phyloP scores from a whole-genome alignment of 2,329 filamentous ascomycete species.

The Achaetomium macrosporum region DNA sequence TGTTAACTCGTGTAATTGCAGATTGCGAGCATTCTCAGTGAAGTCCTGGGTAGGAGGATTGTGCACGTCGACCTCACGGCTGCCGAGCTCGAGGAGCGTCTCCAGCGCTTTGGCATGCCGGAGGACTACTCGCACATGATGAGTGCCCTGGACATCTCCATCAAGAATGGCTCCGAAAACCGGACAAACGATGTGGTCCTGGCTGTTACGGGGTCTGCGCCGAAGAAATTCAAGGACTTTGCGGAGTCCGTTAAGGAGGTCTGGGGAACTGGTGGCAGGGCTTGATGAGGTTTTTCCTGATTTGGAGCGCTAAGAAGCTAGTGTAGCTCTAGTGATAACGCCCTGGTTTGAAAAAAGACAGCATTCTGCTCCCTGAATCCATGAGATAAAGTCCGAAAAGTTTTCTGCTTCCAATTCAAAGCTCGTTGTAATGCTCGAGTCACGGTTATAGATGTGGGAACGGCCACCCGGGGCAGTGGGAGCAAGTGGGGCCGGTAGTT shows the following conservation, averaged over 20 bases:
- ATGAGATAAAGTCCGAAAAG: no score
- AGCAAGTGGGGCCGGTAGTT: no score
- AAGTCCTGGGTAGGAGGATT: slow-evolving; percentile 30
- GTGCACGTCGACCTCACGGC: slow-evolving; percentile 31
- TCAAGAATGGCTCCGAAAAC: slow-evolving; percentile 33
- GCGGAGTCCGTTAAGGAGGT: slow-evolving; percentile 23
- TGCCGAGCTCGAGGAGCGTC: slow-evolving; percentile 26
- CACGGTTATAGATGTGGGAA: no score
- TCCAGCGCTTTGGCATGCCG: slow-evolving; percentile 27
- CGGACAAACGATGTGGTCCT: slow-evolving; percentile 32
- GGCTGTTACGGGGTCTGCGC: slow-evolving; percentile 30
- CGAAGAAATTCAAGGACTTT: slow-evolving; percentile 29
- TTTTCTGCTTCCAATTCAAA: no score
- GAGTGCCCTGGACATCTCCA: slow-evolving; percentile 29
- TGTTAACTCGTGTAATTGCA: slow-evolving; percentile 7
- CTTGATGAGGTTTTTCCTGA: background rate
- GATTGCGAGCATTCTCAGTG: slow-evolving; percentile 32
- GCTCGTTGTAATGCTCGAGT: no score
- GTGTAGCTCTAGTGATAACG: no score
- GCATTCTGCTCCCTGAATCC: no score
- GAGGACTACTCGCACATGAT: slow-evolving; percentile 31
- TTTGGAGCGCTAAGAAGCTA: no score
- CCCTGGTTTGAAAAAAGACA: no score
- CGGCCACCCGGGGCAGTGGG: no score
- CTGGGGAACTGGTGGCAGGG: slow-evolving; percentile 16